Conservation (phyloP, 1,139 yeast species). For the Tardiomyces blankii region DNA sequence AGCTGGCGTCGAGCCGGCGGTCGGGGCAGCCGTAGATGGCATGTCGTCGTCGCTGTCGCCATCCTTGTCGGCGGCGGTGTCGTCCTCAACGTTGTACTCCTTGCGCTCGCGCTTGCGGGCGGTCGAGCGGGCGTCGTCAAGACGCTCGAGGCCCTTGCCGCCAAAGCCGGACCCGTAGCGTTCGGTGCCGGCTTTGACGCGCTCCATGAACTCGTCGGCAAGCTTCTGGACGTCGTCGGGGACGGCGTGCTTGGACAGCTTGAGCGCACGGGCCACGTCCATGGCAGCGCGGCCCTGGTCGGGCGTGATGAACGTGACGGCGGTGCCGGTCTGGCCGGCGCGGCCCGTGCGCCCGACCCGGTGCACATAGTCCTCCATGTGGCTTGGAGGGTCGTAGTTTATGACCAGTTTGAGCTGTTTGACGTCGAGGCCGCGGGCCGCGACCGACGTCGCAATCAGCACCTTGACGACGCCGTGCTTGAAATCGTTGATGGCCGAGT, state of each 20-base stretch:
- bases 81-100: constrained; percentile 28
- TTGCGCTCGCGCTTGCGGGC: constrained; percentile 41
- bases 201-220: constrained; percentile 46
- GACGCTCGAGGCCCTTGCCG: constrained; percentile 80
- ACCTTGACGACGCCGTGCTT: constrained; percentile 51
- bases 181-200: constrained; percentile 60
- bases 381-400: constrained; percentile 83
- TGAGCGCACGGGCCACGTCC: constrained; percentile 64
- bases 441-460: constrained; percentile 82
- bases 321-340: constrained; percentile 72
- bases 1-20: not conserved
- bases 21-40: not conserved
- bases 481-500: constrained; percentile 62
- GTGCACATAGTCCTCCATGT: constrained; percentile 93
- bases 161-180: constrained; percentile 65
- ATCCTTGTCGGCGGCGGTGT: constrained; percentile 13
- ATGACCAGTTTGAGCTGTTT: constrained; percentile 69
- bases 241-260: constrained; percentile 41
- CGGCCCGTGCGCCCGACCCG: constrained; percentile 96
- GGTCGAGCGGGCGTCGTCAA: constrained; percentile 58
- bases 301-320: constrained; percentile 59
- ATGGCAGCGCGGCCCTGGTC: constrained; percentile 50
- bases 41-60: not conserved
- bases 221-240: constrained; percentile 43
- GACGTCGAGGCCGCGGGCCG: constrained; percentile 92